phyloP scores from a whole-genome alignment of 805 yeast genomes.

The Lipomyces orientalis region DNA sequence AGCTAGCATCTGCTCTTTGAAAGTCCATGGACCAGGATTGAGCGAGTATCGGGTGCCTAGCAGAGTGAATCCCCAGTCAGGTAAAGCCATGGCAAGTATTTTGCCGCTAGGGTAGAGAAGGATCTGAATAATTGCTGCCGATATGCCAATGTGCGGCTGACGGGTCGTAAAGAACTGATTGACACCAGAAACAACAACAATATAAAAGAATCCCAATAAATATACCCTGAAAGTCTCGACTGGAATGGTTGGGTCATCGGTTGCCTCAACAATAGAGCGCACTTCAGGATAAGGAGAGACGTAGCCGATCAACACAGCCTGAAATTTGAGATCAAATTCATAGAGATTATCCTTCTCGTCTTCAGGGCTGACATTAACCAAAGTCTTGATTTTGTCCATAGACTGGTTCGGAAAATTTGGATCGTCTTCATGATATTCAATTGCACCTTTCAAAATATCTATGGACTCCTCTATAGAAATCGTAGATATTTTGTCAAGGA shows the following conservation, averaged over 20 bases:
- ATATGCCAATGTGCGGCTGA: constrained; percentile 60
- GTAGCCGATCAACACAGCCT: constrained; percentile 51
- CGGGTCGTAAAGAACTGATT: constrained; percentile 66
- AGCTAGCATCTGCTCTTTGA: constrained; percentile 66
- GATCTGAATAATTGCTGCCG: constrained; percentile 69
- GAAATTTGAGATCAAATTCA: constrained; percentile 47
- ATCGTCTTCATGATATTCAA: constrained; percentile 51
- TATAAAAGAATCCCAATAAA: constrained; percentile 57
- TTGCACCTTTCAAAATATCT: constrained; percentile 47
- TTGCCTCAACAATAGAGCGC: constrained; percentile 59
- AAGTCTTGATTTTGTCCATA: constrained; percentile 44
- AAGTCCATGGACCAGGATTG: constrained; percentile 66
- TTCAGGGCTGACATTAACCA: constrained; percentile 13
- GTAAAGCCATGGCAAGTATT: constrained; percentile 32
- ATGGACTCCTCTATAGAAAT: constrained; percentile 49
- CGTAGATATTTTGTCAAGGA: constrained; percentile 51
- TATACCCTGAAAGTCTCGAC: constrained; percentile 61
- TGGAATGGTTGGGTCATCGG: constrained; percentile 55
- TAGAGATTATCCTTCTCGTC: constrained; percentile 13
- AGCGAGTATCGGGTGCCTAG: constrained; percentile 50
- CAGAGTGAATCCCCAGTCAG: constrained; percentile 36
- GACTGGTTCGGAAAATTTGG: constrained; percentile 52
- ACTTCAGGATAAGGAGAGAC: constrained; percentile 67
- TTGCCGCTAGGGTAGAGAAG: constrained; percentile 65
- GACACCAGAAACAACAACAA: constrained; percentile 62